Percentiles rank a stretch among this genome's conserved stretches.
Conservation (phyloP, 2,329 filamentous ascomycete species). For the Talaromyces albobiverticillius region DNA sequence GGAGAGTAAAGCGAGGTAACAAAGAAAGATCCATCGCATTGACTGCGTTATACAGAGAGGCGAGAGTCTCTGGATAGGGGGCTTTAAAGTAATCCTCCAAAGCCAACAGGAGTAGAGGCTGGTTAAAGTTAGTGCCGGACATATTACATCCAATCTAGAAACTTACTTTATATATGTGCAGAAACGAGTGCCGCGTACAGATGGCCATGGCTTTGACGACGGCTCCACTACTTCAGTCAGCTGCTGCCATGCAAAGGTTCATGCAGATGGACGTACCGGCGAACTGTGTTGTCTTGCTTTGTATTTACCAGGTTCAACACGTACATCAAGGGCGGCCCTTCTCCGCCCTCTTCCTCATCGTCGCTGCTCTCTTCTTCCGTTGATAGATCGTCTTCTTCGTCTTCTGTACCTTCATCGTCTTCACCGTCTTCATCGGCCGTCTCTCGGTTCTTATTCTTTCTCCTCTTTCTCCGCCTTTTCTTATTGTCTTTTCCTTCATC, state of each 20-base stretch:
- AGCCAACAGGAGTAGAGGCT: constrained; percentile 85
- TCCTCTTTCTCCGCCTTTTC: constrained; percentile 37
- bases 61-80: constrained; percentile 81
- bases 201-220: constrained; percentile 99
- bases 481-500: constrained; percentile 52
- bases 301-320: constrained; percentile 97
- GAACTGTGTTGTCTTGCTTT: constrained; percentile 89
- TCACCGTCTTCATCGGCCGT: too few species aligned
- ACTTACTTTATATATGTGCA: constrained; percentile 94
- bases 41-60: constrained; percentile 84
- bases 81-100: constrained; percentile 96
- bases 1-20: constrained; percentile 77
- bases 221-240: constrained; percentile 63
- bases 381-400: constrained; percentile 56
- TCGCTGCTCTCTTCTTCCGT: constrained; percentile 49
- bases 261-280: constrained; percentile 51
- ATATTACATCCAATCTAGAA: constrained; percentile 9
- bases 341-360: constrained; percentile 65
- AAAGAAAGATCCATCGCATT: constrained; percentile 96
- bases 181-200: constrained; percentile 92
- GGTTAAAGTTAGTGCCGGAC: constrained; percentile 16
- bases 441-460: constrained; percentile 23
- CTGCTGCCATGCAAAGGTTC: not conserved
- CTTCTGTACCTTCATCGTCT: constrained; percentile 43
- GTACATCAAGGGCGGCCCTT: constrained; percentile 91